Percentiles rank a stretch among this genome's conserved stretches.
phyloP scores from a whole-genome alignment of 371 early-diverging fungal genomes.

The Phascolomyces articulosus region DNA sequence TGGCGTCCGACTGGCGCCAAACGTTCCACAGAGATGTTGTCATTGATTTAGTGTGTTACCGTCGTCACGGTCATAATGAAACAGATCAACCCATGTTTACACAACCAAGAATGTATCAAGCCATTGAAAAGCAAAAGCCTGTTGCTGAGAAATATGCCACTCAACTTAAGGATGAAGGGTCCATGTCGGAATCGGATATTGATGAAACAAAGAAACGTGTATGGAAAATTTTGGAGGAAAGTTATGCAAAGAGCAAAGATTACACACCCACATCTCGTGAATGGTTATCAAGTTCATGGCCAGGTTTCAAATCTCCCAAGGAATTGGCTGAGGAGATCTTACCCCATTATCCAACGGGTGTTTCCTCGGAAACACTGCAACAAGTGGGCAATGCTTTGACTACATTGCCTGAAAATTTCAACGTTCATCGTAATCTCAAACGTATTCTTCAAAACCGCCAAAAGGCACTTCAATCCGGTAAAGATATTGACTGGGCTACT shows the following conservation, averaged over 20 bases:
- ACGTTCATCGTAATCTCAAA: conserved; percentile 84
- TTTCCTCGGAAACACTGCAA: conserved; percentile 69
- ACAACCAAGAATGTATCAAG: conserved; percentile 96
- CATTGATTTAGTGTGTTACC: conserved; percentile 95
- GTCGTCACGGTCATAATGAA: conserved; percentile 98
- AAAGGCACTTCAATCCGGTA: conserved; percentile 76
- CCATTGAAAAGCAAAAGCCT: conserved; percentile 82
- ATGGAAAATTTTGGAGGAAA: conserved; percentile 90
- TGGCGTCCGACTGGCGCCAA: conserved; percentile 96
- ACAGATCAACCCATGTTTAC: conserved; percentile 98
- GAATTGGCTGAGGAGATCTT: conserved; percentile 75
- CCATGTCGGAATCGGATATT: conserved; percentile 81
- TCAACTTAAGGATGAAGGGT: conserved; percentile 82
- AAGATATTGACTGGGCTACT: conserved; percentile 95
- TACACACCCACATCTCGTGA: conserved; percentile 89
- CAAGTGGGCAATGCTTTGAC: conserved; percentile 84
- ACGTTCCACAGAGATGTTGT: conserved; percentile 96
- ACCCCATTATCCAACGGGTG: conserved; percentile 81
- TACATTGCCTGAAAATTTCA: conserved; percentile 85
- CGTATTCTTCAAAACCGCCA: conserved; percentile 85
- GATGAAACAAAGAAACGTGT: conserved; percentile 88
- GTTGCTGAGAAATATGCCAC: conserved; percentile 83
- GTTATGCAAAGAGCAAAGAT: conserved; percentile 85
- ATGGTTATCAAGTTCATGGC: conserved; percentile 95
- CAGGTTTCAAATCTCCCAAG: conserved; percentile 81